These are phyloP conservation scores for Eucalyptus curtisii DNA, from an alignment of 345 rosid genomes.

Conservation along the genomic window DNA sequence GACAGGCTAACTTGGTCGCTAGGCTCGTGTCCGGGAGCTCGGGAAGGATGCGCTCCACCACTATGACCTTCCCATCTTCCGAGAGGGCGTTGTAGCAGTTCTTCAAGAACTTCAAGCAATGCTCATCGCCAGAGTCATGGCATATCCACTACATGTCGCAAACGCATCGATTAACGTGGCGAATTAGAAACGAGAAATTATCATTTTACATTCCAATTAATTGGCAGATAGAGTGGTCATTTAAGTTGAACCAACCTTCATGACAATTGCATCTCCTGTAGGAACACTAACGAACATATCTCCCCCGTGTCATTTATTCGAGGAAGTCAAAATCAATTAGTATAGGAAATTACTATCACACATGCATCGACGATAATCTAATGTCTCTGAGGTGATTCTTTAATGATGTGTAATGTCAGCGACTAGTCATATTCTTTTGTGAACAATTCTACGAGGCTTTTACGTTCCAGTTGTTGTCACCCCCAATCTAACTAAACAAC, in stretches of 20 bases:
- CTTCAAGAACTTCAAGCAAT: not conserved
- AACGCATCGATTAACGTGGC: no score
- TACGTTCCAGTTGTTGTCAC: not conserved
- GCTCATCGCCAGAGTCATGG: not conserved
- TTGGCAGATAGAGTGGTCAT: not conserved
- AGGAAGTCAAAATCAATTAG: not conserved
- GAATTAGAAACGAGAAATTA: not conserved
- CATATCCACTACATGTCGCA: not conserved
- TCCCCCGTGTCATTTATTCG: not conserved
- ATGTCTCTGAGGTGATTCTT: not conserved
- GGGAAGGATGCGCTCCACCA: not conserved
- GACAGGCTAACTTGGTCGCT: no score
- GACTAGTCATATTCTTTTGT: no score
- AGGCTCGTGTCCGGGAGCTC: not conserved
- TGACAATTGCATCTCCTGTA: not conserved
- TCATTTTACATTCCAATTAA: not conserved
- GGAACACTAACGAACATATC: slow-evolving; percentile 1
- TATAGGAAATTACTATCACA: not conserved
- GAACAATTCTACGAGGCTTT: not conserved
- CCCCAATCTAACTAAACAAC: not conserved
- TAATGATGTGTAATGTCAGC: not conserved
- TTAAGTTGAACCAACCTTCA: not conserved
- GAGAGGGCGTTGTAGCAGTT: not conserved
- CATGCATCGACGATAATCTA: not conserved
- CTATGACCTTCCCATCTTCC: not conserved